Percentiles rank a stretch among this genome's conserved stretches.
phyloP scores from a whole-genome alignment of 2,329 filamentous ascomycete species.

The Cercospora sojina region DNA sequence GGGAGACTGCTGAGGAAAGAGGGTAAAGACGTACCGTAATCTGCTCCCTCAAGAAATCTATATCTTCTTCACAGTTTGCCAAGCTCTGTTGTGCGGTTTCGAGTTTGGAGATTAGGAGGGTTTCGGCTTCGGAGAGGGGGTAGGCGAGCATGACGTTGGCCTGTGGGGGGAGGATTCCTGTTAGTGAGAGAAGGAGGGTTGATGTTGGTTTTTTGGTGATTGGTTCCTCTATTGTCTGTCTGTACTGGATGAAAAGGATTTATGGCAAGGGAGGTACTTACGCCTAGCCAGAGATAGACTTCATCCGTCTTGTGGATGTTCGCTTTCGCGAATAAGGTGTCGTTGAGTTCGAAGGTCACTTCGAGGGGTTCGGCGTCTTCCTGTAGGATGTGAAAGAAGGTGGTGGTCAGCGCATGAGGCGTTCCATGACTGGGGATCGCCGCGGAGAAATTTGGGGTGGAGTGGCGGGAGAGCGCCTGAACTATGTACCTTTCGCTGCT shows the following conservation, averaged over 20 bases:
- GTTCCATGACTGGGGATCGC: not conserved
- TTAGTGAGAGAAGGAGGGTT: not conserved
- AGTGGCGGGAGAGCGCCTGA: not conserved
- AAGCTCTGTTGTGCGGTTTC: constrained; percentile 75
- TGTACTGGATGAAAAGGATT: not conserved
- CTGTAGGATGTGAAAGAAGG: constrained; percentile 29
- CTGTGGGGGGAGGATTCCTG: constrained; percentile 48
- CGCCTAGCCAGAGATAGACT: constrained; percentile 95
- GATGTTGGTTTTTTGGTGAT: not conserved
- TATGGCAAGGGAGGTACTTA: constrained; percentile 44
- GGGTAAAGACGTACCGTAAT: constrained; percentile 69
- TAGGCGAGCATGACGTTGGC: constrained; percentile 98
- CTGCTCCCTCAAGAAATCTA: constrained; percentile 93
- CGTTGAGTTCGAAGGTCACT: constrained; percentile 93
- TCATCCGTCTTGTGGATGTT: constrained; percentile 79
- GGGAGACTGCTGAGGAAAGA: not conserved
- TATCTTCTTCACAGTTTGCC: constrained; percentile 88
- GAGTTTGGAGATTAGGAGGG: constrained; percentile 74
- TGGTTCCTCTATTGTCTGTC: no score
- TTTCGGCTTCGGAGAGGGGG: constrained; percentile 81
- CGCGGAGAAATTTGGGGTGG: not conserved
- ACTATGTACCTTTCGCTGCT: constrained; percentile 63
- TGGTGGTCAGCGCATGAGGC: not conserved
- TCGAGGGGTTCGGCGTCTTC: constrained; percentile 67
- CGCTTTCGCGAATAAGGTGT: constrained; percentile 90